phyloP scores from a whole-genome alignment of 2,329 filamentous ascomycete genomes.

The Colletotrichum plurivorum region DNA sequence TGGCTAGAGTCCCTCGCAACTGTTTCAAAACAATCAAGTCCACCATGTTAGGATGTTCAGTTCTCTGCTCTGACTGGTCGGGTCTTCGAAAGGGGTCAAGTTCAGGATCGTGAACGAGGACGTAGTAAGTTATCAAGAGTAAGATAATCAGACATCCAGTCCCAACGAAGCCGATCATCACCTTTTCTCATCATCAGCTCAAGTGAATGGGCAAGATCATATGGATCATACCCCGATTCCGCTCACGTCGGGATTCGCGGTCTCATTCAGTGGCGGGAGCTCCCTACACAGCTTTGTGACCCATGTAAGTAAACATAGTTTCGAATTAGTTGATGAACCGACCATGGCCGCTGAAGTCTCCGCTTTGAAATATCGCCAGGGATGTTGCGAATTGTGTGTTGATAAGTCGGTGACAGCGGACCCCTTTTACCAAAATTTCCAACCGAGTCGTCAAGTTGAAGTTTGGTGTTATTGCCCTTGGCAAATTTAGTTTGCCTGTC shows the following conservation, averaged over 20 bases:
- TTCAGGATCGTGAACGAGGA: neutral
- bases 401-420: no score
- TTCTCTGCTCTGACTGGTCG: neutral
- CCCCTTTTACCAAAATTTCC: no score
- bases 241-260: slow-evolving; percentile 1
- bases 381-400: no score
- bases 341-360: no score
- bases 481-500: no score
- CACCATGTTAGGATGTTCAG: neutral
- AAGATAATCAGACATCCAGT: neutral
- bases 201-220: neutral
- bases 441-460: no score
- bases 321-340: no score
- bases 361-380: no score
- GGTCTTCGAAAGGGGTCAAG: neutral
- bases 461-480: no score
- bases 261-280: no score
- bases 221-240: neutral
- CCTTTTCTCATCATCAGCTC: neutral
- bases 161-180: slow-evolving; percentile 1
- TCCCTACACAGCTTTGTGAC: no score
- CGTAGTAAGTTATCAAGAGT: neutral
- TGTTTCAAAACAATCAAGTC: neutral
- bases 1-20: neutral
- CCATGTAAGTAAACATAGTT: no score